phyloP scores from a whole-genome alignment of 768 basidiomycete genomes.

The Leccinum subgranulosum region DNA sequence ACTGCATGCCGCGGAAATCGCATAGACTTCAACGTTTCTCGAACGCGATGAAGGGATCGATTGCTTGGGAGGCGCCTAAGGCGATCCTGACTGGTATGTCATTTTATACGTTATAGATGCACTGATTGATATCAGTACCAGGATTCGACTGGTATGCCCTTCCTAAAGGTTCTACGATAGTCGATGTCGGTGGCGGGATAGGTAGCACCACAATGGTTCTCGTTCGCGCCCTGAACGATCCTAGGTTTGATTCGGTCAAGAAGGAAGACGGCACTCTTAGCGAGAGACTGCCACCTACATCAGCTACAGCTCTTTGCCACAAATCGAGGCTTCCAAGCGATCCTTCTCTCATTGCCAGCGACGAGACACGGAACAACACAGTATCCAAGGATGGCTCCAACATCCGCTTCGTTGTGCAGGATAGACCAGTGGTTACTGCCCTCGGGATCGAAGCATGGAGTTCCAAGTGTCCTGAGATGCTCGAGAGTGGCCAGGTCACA shows the following conservation, averaged over 20 bases:
- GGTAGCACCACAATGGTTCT: constrained; percentile 49
- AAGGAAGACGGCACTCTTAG: neutral
- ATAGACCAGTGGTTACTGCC: constrained; percentile 50
- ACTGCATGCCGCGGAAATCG: constrained; percentile 29
- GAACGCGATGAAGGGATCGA: constrained; percentile 71
- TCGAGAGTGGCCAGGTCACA: constrained; percentile 48
- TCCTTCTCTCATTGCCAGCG: neutral
- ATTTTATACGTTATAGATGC: neutral
- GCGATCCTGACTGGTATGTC: constrained; percentile 52
- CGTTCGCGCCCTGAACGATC: constrained; percentile 34
- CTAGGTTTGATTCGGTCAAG: neutral
- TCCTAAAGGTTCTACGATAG: constrained; percentile 46
- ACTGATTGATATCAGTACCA: constrained; percentile 20
- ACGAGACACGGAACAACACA: constrained; percentile 9
- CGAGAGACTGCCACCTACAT: neutral
- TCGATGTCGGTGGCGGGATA: constrained; percentile 72
- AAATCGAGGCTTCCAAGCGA: neutral
- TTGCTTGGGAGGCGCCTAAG: constrained; percentile 65
- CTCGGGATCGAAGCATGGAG: constrained; percentile 60
- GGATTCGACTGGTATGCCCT: constrained; percentile 60
- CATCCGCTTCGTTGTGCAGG: constrained; percentile 56
- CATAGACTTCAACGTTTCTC: constrained; percentile 68
- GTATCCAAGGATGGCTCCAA: constrained; percentile 28
- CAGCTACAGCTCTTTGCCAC: neutral
- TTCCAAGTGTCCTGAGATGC: constrained; percentile 52